Percentiles rank a stretch among this genome's conserved stretches.
Conservation (phyloP, 1,284 basidiomycete genomes). For the Cronartium quercuum region DNA sequence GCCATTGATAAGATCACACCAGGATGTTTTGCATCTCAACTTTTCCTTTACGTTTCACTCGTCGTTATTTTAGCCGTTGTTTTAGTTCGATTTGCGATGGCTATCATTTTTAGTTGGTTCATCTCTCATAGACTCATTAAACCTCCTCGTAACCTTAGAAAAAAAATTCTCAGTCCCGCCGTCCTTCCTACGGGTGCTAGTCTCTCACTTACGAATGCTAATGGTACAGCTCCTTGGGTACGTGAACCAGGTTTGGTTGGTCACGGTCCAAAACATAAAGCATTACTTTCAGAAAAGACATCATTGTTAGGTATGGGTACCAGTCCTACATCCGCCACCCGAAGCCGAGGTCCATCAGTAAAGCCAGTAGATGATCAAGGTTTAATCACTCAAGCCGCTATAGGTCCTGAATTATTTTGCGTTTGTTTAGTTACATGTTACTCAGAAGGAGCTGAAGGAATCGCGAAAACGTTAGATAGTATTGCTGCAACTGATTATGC, state of each 20-base stretch:
- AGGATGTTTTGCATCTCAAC: constrained; percentile 83
- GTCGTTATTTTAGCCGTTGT: constrained; percentile 86
- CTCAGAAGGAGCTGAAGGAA: constrained; percentile 87
- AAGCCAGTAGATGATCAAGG: constrained; percentile 43
- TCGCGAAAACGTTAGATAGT: constrained; percentile 84
- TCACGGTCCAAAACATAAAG: background rate
- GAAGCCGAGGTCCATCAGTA: constrained; percentile 24
- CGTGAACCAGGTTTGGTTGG: background rate
- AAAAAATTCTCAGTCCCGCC: constrained; percentile 78
- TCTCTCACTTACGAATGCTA: constrained; percentile 73
- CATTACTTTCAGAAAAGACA: background rate
- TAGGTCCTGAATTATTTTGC: constrained; percentile 87
- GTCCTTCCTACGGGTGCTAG: constrained; percentile 94
- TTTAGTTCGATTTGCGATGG: constrained; percentile 88
- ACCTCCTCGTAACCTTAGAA: constrained; percentile 65
- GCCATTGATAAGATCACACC: constrained; percentile 94
- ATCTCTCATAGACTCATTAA: constrained; percentile 70
- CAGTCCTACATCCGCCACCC: constrained; percentile 11
- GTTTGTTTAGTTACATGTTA: constrained; percentile 96
- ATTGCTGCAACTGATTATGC: constrained; percentile 86
- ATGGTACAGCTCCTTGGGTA: constrained; percentile 85
- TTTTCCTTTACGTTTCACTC: constrained; percentile 86
- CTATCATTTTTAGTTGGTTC: constrained; percentile 94
- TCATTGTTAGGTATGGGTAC: background rate
- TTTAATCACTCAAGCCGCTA: constrained; percentile 73